phyloP scores from a whole-genome alignment of 2,329 filamentous ascomycete species.

The Aspergillus candidus region DNA sequence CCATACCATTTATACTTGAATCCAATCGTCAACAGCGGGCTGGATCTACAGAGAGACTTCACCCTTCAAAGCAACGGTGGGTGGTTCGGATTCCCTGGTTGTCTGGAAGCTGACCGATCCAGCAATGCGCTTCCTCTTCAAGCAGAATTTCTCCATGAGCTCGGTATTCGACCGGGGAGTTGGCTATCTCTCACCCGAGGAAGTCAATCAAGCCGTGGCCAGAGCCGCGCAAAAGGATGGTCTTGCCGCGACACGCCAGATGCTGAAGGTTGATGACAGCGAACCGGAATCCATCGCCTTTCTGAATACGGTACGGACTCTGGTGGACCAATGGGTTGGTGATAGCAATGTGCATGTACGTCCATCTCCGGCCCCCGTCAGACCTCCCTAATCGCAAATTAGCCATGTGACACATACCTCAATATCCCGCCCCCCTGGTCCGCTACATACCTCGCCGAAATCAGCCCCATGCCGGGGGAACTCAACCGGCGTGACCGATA shows the following conservation, averaged over 20 bases:
- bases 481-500: conserved; percentile 37
- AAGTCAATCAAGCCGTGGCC: conserved; percentile 46
- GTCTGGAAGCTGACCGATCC: conserved; percentile 6
- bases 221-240: conserved; percentile 40
- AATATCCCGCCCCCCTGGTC: conserved; percentile 10
- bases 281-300: conserved; percentile 50
- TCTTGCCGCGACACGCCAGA: conserved; percentile 22
- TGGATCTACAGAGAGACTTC: conserved; percentile 57
- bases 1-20: conserved; percentile 62
- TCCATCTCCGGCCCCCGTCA: no score
- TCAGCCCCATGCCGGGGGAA: conserved; percentile 16
- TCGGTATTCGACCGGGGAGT: conserved; percentile 53
- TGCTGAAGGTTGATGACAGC: conserved; percentile 48
- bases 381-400: no score
- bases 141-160: conserved; percentile 54
- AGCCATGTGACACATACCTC: not conserved
- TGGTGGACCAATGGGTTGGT: conserved; percentile 44
- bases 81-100: conserved; percentile 6
- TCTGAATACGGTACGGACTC: conserved; percentile 40
- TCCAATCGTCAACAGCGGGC: conserved; percentile 47
- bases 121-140: conserved; percentile 57
- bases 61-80: conserved; percentile 51
- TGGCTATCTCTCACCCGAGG: conserved; percentile 56
- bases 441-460: conserved; percentile 7
- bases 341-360: conserved; percentile 16